Conservation (phyloP, 179 eudicot genomes). For the Nepenthes alata region DNA sequence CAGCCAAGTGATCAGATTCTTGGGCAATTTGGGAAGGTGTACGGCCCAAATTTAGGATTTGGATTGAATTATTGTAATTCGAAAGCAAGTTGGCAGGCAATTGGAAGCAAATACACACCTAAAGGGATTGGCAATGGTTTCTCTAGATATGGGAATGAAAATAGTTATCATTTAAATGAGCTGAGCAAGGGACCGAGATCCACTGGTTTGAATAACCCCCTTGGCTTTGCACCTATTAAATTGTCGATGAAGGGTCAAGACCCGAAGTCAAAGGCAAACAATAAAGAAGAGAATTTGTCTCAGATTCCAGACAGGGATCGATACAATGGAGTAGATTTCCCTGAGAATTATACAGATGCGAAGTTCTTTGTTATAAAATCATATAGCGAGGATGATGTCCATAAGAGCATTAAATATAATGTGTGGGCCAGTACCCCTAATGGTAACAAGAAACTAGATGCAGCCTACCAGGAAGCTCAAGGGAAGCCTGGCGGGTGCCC, state of each 20-base stretch:
- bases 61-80: constrained; percentile 54
- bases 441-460: constrained; percentile 95
- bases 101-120: constrained; percentile 48
- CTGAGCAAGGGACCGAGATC: constrained; percentile 78
- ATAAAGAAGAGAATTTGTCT: constrained; percentile 23
- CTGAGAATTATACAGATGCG: constrained; percentile 59
- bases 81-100: constrained; percentile 32
- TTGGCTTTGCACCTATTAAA: constrained; percentile 38
- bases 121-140: constrained; percentile 48
- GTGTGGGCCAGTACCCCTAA: constrained; percentile 92
- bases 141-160: constrained; percentile 39
- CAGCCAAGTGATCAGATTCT: constrained; percentile 28
- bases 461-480: constrained; percentile 69
- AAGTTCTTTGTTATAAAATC: constrained; percentile 82
- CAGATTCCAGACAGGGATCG: constrained; percentile 41
- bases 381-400: constrained; percentile 93
- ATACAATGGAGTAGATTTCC: constrained; percentile 61
- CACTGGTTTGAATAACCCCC: constrained; percentile 35
- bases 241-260: constrained; percentile 69
- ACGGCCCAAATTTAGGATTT: constrained; percentile 44
- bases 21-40: constrained; percentile 28
- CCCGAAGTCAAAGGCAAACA: constrained; percentile 21
- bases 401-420: constrained; percentile 75
- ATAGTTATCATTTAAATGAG: constrained; percentile 59
- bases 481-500: constrained; percentile 60